A percentile compares a stretch with the other conserved stretches of the same genome.
Conservation (phyloP, 352 stramenopile species). For the Globisporangium cystogenes region DNA sequence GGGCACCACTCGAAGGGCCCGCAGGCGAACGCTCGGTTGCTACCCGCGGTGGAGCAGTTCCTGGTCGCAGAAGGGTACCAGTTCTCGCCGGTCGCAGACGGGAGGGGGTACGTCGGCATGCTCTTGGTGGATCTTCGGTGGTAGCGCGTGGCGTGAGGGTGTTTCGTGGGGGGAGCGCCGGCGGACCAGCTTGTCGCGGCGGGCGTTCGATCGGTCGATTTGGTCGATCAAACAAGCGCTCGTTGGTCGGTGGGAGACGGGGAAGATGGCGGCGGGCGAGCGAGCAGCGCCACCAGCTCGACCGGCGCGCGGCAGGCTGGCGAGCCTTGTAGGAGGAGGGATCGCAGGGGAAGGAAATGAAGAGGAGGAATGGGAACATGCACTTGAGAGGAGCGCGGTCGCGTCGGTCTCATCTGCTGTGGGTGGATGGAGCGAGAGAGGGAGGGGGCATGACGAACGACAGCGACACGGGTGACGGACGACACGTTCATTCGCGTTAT, state of each 20-base stretch:
- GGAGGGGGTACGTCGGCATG: conserved; percentile 78
- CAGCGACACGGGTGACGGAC: no score
- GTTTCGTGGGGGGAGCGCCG: not conserved
- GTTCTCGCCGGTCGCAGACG: conserved; percentile 61
- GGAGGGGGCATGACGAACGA: no score
- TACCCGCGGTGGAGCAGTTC: conserved; percentile 80
- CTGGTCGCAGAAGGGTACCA: conserved; percentile 68
- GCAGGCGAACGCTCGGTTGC: conserved; percentile 53
- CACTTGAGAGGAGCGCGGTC: not conserved
- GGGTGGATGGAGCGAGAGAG: no score
- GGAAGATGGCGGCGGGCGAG: not conserved
- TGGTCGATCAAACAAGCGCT: no score
- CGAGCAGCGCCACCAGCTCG: no score
- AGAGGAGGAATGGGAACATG: conserved; percentile 6
- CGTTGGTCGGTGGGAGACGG: no score
- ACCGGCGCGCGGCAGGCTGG: no score
- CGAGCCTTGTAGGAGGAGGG: not conserved
- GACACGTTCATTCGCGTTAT: not conserved
- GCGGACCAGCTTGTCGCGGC: no score
- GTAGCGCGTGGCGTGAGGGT: conserved; percentile 20
- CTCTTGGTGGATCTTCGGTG: conserved; percentile 77
- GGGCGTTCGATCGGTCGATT: no score
- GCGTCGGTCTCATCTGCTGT: no score
- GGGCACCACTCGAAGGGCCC: conserved; percentile 78
- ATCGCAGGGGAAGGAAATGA: conserved; percentile 9